A percentile compares a stretch with the other conserved stretches of the same genome.
Evolutionary conservation across 1,284 basidiomycete genomes (phyloP).

Genomic region (Leccinum solheimii): DNA sequence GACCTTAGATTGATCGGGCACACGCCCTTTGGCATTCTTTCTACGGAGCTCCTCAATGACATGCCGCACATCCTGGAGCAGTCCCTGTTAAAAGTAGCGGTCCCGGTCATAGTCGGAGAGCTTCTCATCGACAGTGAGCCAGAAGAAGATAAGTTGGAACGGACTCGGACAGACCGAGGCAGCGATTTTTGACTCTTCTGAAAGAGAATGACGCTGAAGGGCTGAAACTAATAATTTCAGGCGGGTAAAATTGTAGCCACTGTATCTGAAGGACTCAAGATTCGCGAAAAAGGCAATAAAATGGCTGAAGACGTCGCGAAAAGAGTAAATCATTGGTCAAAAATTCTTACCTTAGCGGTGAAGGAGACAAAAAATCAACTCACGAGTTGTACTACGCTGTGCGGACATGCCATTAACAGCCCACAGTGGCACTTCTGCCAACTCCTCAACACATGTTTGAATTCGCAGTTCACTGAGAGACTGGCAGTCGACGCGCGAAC

Average conservation of each 20-base stretch:
- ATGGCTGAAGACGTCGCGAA: background rate
- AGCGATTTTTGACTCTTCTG: background rate
- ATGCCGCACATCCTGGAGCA: no score
- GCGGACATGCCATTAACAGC: background rate
- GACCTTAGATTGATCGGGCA: constrained; percentile 5
- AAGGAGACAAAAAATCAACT: background rate
- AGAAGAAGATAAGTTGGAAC: no score
- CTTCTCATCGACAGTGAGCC: no score
- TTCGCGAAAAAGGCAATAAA: background rate
- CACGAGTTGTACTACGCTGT: background rate
- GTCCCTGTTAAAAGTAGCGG: no score
- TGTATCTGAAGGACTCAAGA: background rate
- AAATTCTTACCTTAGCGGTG: background rate
- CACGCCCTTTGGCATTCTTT: background rate
- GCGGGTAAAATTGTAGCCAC: background rate
- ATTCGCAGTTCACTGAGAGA: background rate
- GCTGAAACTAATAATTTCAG: no score
- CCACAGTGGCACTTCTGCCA: background rate
- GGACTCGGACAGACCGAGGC: background rate
- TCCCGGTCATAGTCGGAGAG: no score
- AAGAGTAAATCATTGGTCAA: background rate
- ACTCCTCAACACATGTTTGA: background rate
- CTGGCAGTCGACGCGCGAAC: background rate
- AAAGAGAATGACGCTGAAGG: background rate
- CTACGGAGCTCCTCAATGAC: no score